Evolutionary conservation across 352 stramenopile genomes (phyloP).

Genomic region (Phytophthora uliginosa): DNA sequence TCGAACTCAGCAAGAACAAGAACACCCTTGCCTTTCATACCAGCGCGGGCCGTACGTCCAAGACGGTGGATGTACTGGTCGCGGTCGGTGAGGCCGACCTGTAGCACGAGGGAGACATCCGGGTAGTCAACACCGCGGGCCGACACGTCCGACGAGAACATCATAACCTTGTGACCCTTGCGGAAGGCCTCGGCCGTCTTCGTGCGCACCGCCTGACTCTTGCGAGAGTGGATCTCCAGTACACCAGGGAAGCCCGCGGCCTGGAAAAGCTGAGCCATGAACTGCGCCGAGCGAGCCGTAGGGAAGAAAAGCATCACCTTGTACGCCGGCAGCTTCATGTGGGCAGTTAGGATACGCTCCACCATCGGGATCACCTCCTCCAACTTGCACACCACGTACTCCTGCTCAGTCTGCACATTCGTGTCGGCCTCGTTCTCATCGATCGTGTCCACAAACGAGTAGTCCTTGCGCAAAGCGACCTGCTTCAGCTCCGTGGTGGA

Average conservation of each 20-base stretch:
- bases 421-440: constrained; percentile 92
- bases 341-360: constrained; percentile 73
- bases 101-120: constrained; percentile 92
- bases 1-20: constrained; percentile 92
- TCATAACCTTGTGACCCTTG: constrained; percentile 83
- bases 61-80: constrained; percentile 98
- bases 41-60: constrained; percentile 93
- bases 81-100: constrained; percentile 86
- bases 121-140: constrained; percentile 97
- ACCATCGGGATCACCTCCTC: constrained; percentile 80
- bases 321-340: constrained; percentile 85
- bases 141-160: constrained; percentile 97
- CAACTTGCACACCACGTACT: constrained; percentile 78
- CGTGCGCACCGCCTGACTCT: constrained; percentile 92
- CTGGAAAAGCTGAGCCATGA: constrained; percentile 93
- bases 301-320: constrained; percentile 98
- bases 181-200: constrained; percentile 93
- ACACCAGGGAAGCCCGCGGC: constrained; percentile 75
- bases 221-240: constrained; percentile 97
- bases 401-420: constrained; percentile 92
- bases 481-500: constrained; percentile 90
- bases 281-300: constrained; percentile 89
- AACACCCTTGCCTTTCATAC: constrained; percentile 87
- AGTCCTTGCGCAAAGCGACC: constrained; percentile 89
- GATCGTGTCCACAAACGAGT: constrained; percentile 95